These are phyloP conservation scores for Pleurotus giganteus DNA, from an alignment of 768 basidiomycete species.

Conservation along the genomic window DNA sequence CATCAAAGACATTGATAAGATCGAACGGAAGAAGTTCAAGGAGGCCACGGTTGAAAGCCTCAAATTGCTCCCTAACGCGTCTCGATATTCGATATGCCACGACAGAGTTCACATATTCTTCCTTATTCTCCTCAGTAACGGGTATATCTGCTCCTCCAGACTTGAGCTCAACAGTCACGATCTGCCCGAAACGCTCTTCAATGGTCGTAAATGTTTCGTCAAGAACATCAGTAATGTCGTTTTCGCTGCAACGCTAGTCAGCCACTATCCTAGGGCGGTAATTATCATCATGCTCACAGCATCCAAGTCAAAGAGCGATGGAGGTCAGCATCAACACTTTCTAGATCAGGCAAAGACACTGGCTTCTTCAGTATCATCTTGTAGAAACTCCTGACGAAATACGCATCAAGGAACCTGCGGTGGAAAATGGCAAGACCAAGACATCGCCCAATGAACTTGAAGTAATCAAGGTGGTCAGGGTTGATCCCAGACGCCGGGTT, in stretches of 20 bases:
- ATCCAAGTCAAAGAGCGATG: constrained; percentile 72
- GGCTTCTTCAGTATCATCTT: constrained; percentile 71
- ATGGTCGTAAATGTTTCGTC: constrained; percentile 72
- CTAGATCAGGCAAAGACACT: constrained; percentile 60
- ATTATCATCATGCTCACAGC: constrained; percentile 45
- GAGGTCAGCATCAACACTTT: constrained; percentile 66
- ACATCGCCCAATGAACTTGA: constrained; percentile 77
- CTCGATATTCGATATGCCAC: constrained; percentile 82
- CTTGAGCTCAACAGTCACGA: constrained; percentile 64
- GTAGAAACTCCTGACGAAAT: constrained; percentile 79
- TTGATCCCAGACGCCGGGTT: constrained; percentile 76
- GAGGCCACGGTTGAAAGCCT: constrained; percentile 83
- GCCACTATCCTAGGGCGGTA: not conserved
- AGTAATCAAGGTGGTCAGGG: constrained; percentile 76
- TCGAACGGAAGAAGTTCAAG: constrained; percentile 82
- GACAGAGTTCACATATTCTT: constrained; percentile 73
- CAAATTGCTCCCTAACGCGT: constrained; percentile 81
- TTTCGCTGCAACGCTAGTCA: constrained; percentile 43
- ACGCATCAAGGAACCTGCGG: constrained; percentile 73
- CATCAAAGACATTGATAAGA: constrained; percentile 86
- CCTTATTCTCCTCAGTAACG: constrained; percentile 76
- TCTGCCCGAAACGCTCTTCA: constrained; percentile 75
- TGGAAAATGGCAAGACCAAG: constrained; percentile 79
- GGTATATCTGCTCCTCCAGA: constrained; percentile 56
- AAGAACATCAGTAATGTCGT: constrained; percentile 72